Evolutionary conservation across 2,329 filamentous ascomycete species (phyloP).

Genomic region (Waltergamsia citrina): DNA sequence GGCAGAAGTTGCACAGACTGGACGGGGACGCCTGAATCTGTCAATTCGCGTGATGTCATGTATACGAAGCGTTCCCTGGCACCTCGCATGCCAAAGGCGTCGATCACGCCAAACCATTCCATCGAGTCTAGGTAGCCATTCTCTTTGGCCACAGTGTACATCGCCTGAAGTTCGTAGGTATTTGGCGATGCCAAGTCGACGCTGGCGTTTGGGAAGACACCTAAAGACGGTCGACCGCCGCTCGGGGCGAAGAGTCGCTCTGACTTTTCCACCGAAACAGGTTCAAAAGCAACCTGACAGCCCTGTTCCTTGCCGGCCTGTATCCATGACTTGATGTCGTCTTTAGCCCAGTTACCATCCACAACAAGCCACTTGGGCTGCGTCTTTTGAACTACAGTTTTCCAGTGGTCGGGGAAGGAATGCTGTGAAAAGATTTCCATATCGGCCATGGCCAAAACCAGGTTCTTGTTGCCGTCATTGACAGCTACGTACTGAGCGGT

Average conservation of each 20-base stretch:
- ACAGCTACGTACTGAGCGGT: conserved; percentile 90
- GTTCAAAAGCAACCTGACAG: conserved; percentile 69
- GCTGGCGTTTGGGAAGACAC: conserved; percentile 50
- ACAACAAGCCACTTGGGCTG: conserved; percentile 71
- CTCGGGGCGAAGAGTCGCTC: conserved; percentile 51
- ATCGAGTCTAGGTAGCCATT: conserved; percentile 58
- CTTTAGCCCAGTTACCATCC: conserved; percentile 76
- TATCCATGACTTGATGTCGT: conserved; percentile 60
- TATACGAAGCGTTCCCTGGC: conserved; percentile 63
- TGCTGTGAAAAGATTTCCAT: conserved; percentile 72
- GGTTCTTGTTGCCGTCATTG: conserved; percentile 73
- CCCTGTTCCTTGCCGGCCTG: conserved; percentile 44
- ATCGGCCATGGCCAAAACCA: conserved; percentile 91
- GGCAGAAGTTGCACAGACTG: conserved; percentile 79
- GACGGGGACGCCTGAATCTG: conserved; percentile 74
- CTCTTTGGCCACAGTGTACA: conserved; percentile 62
- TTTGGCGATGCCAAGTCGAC: conserved; percentile 78
- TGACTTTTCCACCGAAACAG: conserved; percentile 77
- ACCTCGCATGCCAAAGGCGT: conserved; percentile 67
- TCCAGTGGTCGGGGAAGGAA: conserved; percentile 47
- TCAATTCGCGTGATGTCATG: conserved; percentile 57
- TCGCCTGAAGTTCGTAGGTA: conserved; percentile 66
- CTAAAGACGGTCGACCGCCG: conserved; percentile 12
- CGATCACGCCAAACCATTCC: conserved; percentile 72
- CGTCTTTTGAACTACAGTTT: conserved; percentile 42